Evolutionary conservation across 2,329 filamentous ascomycete genomes (phyloP).

Genomic region (Aspergillus sp.): DNA sequence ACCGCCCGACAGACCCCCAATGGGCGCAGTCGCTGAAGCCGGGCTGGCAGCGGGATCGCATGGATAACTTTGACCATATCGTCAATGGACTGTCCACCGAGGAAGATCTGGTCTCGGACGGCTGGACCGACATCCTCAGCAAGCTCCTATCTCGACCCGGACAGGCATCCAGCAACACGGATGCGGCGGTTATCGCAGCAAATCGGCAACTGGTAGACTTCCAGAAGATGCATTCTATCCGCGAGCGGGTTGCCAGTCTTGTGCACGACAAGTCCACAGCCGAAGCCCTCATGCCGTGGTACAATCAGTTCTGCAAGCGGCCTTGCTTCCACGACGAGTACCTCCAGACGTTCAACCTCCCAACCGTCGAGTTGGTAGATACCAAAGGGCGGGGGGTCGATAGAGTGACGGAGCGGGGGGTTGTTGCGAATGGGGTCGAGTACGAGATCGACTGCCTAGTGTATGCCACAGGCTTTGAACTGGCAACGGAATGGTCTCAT

Average conservation of each 20-base stretch:
- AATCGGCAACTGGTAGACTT: background rate
- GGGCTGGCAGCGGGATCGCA: slow-evolving; percentile 26
- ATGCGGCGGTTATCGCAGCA: background rate
- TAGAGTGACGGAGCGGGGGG: slow-evolving; percentile 43
- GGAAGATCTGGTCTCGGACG: slow-evolving; percentile 26
- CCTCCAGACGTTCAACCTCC: slow-evolving; percentile 57
- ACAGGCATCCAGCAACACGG: background rate
- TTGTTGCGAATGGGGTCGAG: slow-evolving; percentile 45
- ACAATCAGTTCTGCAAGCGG: slow-evolving; percentile 62
- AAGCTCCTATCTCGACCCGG: background rate
- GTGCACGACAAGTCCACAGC: slow-evolving; percentile 55
- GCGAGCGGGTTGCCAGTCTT: slow-evolving; percentile 47
- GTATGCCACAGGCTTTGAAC: slow-evolving; percentile 17
- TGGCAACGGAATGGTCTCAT: slow-evolving; percentile 2
- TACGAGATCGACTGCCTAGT: slow-evolving; percentile 51
- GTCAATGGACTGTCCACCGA: slow-evolving; percentile 10
- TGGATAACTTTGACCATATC: slow-evolving; percentile 28
- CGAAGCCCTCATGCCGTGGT: slow-evolving; percentile 58
- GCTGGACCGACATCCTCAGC: slow-evolving; percentile 20
- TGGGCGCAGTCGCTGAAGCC: slow-evolving; percentile 3
- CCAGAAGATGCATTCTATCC: slow-evolving; percentile 27
- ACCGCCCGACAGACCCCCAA: slow-evolving; percentile 21
- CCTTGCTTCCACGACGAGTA: slow-evolving; percentile 59
- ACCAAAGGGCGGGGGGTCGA: slow-evolving; percentile 43
- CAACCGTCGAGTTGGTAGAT: slow-evolving; percentile 60